Base-by-base conservation (phyloP, 202 grass and related monocot species). In the Zizania palustris region DNA sequence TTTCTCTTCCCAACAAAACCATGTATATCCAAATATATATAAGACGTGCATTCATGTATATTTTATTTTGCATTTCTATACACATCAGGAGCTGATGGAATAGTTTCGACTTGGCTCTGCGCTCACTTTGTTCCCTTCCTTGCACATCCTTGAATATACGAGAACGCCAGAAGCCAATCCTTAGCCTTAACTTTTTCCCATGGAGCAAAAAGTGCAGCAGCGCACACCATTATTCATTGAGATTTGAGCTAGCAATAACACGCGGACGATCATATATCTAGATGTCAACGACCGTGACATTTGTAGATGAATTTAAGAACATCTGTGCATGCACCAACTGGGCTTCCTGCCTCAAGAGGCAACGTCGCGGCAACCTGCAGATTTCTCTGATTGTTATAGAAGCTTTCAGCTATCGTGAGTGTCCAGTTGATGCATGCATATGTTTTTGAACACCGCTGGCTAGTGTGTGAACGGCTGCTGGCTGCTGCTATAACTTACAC, bases 221-320 rank as follows among this genome's bases (percentile, higher is more conserved):
- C n/a, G n/a, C 21, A 46, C 34, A 57, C n/a, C 62, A 40, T 60
- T 53, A 40, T 60, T 53, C 51, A 50, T 56, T 63, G 44, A 62
- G 65, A n/a, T n/a, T n/a, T n/a, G n/a, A n/a, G n/a, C n/a, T n/a
- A n/a, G n/a, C n/a, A n/a, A n/a, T 65, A 77, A 67, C 46, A 63
- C 3, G 60, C 13, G 42, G 39, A 9, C 18, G 14, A 72, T 13
- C 35, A 8, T 22, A 13, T 67, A 67, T 41, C 56, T 37, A 37
- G 36, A 76, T 84, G 43, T 84, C 45, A 65, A 78, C 45, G 57
- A 78, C 56, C 21, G 38, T 63, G 22, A 71, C 38, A 78, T 78
- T 38, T 70, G 71, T 62, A 38, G 8, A 71, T 38, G 58, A 38
- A 22, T 36, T 71, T 55, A 84, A 38, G 58, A 44, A 9, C 20